These are phyloP conservation scores for Thelonectria olida DNA, from an alignment of 2,329 filamentous ascomycete genomes.

Conservation along the genomic window DNA sequence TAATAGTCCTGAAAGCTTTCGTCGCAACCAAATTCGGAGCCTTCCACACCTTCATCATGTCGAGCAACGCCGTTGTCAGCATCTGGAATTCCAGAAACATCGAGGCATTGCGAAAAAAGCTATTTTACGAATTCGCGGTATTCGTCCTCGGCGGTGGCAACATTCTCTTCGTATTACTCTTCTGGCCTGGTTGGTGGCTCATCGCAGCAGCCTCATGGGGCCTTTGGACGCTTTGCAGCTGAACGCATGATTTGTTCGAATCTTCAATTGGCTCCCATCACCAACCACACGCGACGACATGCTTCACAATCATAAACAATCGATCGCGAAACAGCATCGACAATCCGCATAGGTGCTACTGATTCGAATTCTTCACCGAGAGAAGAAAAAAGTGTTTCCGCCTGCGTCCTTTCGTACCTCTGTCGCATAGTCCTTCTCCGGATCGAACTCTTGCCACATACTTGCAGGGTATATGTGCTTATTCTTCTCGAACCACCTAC, in stretches of 20 bases:
- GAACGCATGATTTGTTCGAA: constrained; percentile 33
- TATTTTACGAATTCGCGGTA: constrained; percentile 62
- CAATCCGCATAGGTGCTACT: constrained; percentile 7
- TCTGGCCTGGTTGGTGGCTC: constrained; percentile 67
- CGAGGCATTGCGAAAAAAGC: constrained; percentile 53
- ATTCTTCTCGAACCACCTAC: constrained; percentile 96
- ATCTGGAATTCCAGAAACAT: constrained; percentile 51
- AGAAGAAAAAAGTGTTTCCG: constrained; percentile 94
- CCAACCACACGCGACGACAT: constrained; percentile 17
- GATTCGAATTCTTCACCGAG: constrained; percentile 45
- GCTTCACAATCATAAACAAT: constrained; percentile 9
- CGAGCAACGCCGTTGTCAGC: constrained; percentile 37
- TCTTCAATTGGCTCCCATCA: constrained; percentile 12
- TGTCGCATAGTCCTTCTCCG: constrained; percentile 83
- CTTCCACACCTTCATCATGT: constrained; percentile 41
- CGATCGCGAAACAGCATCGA: constrained; percentile 7
- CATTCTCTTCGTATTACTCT: constrained; percentile 57
- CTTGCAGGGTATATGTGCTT: constrained; percentile 98
- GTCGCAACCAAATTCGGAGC: constrained; percentile 42
- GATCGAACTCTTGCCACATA: constrained; percentile 94
- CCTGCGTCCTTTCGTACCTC: constrained; percentile 83
- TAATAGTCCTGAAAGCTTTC: constrained; percentile 40
- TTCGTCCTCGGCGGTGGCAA: constrained; percentile 62
- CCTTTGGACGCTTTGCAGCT: constrained; percentile 46
- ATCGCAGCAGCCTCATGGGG: constrained; percentile 49